Base-by-base conservation (phyloP, 768 basidiomycete species). In the Termitomyces sp. region DNA sequence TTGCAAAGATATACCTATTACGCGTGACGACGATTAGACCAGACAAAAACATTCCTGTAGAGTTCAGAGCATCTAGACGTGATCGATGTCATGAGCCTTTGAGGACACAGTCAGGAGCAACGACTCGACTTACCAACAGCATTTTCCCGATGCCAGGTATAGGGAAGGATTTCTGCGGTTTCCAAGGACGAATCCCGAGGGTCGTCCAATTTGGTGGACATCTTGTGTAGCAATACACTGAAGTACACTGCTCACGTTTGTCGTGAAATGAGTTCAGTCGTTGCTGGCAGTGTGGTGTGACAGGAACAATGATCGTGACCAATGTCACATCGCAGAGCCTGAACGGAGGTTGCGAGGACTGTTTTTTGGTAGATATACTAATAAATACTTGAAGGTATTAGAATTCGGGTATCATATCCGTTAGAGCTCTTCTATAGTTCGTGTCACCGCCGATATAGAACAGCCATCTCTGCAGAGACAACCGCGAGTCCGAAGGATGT, bases 381-480 rank as follows among this genome's bases (percentile, higher is more conserved):
- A 28, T 28, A 28, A 2, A 28, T 28, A 28, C 28, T n/a, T n/a
- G n/a, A n/a, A n/a, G n/a, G n/a, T n/a, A n/a, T n/a, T 33, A 4
- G 7, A 18, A 35, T 11, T 33, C 12, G 33, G 33, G 33, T 51
- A 51, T 51, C 12, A 13, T n/a, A 20, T n/a, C 7, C 24, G n/a
- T n/a, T n/a, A n/a, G n/a, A n/a, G n/a, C n/a, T n/a, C n/a, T n/a
- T n/a, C n/a, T n/a, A n/a, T n/a, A n/a, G n/a, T n/a, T n/a, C n/a
- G 11, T 45, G 20, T 44, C 35, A 33, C 22, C 42, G 38, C 35
- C 62, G 60, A 67, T 78, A 83, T 11, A 86, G 61, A 33, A 89
- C 80, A 0, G 83, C 81, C 81, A 94, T 89, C 74, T 95, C 91
- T 1, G 87, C 88, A 18, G 84, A 86, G 1, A 96, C 88, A 7